phyloP scores from a whole-genome alignment of 352 stramenopile genomes.

The Globisporangium parvum region DNA sequence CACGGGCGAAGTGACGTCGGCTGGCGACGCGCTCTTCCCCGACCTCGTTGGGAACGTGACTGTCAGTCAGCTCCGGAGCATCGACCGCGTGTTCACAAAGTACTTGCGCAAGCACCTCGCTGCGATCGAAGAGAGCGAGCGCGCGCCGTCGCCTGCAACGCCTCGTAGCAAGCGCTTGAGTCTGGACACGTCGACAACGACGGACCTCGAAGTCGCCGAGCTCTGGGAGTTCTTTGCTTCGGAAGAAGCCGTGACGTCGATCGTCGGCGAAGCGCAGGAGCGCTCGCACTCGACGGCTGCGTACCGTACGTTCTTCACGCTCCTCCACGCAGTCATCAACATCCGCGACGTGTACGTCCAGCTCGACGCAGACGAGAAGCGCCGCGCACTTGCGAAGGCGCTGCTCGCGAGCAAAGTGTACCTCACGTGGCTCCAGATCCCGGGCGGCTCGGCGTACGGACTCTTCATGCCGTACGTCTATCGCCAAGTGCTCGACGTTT shows the following conservation, averaged over 20 bases:
- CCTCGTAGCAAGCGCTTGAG: constrained; percentile 4
- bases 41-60: constrained; percentile 31
- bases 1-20: constrained; percentile 12
- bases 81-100: constrained; percentile 52
- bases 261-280: constrained; percentile 31
- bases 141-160: not conserved
- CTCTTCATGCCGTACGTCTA: constrained; percentile 86
- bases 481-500: constrained; percentile 65
- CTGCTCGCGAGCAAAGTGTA: constrained; percentile 73
- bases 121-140: constrained; percentile 3
- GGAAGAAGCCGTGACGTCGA: constrained; percentile 29
- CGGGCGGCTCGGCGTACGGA: constrained; percentile 71
- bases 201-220: constrained; percentile 13
- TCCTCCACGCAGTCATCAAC: constrained; percentile 54
- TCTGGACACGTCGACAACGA: constrained; percentile 4
- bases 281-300: constrained; percentile 26
- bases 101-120: constrained; percentile 38
- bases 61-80: constrained; percentile 32
- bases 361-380: constrained; percentile 29
- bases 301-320: constrained; percentile 59
- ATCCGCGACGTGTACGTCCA: constrained; percentile 49
- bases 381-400: constrained; percentile 41
- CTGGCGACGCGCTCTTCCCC: constrained; percentile 16
- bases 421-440: constrained; percentile 73
- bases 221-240: constrained; percentile 65